phyloP scores from a whole-genome alignment of 2,329 filamentous ascomycete species.

The Triangularia setosa region DNA sequence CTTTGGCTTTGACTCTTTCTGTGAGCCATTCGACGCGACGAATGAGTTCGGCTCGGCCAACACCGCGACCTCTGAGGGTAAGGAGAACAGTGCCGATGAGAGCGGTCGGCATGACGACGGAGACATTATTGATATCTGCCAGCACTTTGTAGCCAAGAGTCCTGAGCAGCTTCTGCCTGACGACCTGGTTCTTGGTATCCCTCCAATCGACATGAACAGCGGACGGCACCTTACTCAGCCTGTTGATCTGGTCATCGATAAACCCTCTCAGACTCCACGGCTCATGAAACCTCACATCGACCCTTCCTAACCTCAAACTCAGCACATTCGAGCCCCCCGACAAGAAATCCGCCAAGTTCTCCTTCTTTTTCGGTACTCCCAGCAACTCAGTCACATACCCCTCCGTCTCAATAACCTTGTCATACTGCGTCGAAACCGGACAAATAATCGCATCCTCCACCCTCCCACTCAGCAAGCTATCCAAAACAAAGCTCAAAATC shows the following conservation, averaged over 20 bases:
- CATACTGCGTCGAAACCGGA: conserved; percentile 95
- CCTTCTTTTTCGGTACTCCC: conserved; percentile 91
- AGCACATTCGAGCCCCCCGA: conserved; percentile 79
- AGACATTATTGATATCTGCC: conserved; percentile 91
- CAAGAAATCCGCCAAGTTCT: conserved; percentile 88
- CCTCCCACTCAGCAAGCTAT: conserved; percentile 81
- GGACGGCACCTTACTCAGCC: conserved; percentile 49
- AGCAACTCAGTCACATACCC: conserved; percentile 93
- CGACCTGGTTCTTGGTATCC: conserved; percentile 46
- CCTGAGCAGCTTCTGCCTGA: conserved; percentile 70
- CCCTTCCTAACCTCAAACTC: conserved; percentile 81
- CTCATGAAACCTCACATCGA: conserved; percentile 94
- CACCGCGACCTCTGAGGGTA: conserved; percentile 85
- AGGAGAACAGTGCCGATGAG: conserved; percentile 90
- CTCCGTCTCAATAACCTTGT: conserved; percentile 97
- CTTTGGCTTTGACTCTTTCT: conserved; percentile 74
- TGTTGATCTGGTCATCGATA: conserved; percentile 68
- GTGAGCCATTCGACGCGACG: conserved; percentile 89
- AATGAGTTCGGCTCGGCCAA: conserved; percentile 80
- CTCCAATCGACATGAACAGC: conserved; percentile 44
- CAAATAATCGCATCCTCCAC: conserved; percentile 91
- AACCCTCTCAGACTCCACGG: conserved; percentile 88
- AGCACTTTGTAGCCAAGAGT: conserved; percentile 90
- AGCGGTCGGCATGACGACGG: conserved; percentile 96
- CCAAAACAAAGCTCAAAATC: conserved; percentile 85